phyloP scores from a whole-genome alignment of 306 rosid species.

The Senna tora region DNA sequence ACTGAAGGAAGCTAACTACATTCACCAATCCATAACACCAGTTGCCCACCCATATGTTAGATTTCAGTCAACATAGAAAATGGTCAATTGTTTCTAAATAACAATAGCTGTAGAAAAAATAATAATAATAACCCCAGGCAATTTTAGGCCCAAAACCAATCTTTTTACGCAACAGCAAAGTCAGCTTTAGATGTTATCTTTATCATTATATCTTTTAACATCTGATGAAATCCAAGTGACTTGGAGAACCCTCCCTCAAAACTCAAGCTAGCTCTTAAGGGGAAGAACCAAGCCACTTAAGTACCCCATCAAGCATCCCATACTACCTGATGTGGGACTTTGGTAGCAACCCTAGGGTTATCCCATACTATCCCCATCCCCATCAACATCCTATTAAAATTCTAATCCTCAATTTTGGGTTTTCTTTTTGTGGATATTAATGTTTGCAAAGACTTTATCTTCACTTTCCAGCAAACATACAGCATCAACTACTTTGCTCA shows the following conservation, averaged over 20 bases:
- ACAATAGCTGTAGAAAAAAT: too few species aligned
- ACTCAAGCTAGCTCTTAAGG: too few species aligned
- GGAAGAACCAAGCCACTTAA: too few species aligned
- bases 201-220: neutral
- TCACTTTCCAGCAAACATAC: neutral
- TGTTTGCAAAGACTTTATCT: neutral
- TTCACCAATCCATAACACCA: conserved; percentile 13
- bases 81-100: neutral
- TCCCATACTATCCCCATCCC: too few species aligned
- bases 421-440: neutral
- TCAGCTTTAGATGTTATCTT: neutral
- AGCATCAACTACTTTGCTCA: conserved; percentile 1
- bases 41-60: neutral
- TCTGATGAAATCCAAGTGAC: too few species aligned
- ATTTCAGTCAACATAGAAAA: neutral
- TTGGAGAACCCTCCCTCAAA: too few species aligned
- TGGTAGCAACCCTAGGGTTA: too few species aligned
- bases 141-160: neutral
- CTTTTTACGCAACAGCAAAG: neutral
- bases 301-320: too few species aligned
- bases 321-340: too few species aligned
- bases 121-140: neutral
- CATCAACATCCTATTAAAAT: neutral
- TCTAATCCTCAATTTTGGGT: neutral
- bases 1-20: conserved; percentile 12